Evolutionary conservation across 805 yeast genomes (phyloP), one percentile per base, ranked within the genome.

Genomic region (Tetrapisispora pingtungensis): DNA sequence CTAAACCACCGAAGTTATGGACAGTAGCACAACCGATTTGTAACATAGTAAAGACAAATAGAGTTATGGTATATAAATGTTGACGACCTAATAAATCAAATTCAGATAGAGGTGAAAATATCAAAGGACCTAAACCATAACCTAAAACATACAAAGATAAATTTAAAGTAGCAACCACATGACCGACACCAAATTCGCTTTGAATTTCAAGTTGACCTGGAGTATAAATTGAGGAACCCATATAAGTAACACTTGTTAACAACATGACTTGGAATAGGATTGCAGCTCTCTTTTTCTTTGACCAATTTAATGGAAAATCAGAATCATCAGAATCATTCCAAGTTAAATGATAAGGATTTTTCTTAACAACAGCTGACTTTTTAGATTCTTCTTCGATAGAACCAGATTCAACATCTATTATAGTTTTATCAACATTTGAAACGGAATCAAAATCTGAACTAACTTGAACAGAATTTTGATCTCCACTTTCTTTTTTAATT

Each of bases 101-200:
- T 55, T 79, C 84, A 14, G 80, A 72, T 48, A 79, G 50, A 3
- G 84, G 84, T 0, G 81, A 72, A 43, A 77, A 73, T 1, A 77
- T 48, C 65, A 78, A 64, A 1, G 82, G 82, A 1, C 82, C 82
- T 15, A 77, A 41, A 42, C 80, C 84, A 53, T 79, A 78, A 10
- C 83, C 84, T 26, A 77, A 51, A 10, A 78, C 78, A 49, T 73
- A 80, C 33, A 77, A 48, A 0, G 80, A 62, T 51, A 80, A 64
- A 2, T 80, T 78, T 31, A 80, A 61, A 1, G 72, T 62, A 0
- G 78, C 77, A 5, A 67, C 67, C 4, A 68, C 71, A 30, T 60
- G 60, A n/a, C 72, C 62, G 5, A 73, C 68, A 14, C 61, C 49
- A 51, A 76, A 75, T 37, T 75, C 72, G 22, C 59, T 58, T 58